These are phyloP conservation scores for Podospora comata DNA, from an alignment of 495 filamentous ascomycete species.

Conservation along the genomic window DNA sequence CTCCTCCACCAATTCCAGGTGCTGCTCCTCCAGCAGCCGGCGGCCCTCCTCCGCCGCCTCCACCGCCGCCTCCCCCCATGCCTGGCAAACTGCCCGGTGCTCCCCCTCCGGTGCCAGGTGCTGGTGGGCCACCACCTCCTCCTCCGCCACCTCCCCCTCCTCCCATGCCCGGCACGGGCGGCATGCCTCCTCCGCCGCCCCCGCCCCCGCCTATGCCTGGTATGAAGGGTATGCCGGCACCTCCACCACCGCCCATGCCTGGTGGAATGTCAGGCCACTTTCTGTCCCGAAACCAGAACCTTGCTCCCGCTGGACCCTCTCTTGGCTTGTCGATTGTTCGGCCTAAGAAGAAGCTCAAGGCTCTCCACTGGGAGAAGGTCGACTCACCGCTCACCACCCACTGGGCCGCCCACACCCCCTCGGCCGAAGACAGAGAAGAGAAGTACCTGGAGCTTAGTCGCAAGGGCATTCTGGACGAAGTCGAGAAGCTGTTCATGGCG, in stretches of 20 bases:
- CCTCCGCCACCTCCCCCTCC: constrained; percentile 44
- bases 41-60: constrained; percentile 11
- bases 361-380: constrained; percentile 98
- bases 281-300: constrained; percentile 45
- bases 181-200: constrained; percentile 24
- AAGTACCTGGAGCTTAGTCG: constrained; percentile 89
- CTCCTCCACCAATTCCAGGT: constrained; percentile 37
- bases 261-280: constrained; percentile 55
- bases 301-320: constrained; percentile 28
- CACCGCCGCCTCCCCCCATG: constrained; percentile 42
- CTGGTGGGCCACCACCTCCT: constrained; percentile 21
- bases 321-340: constrained; percentile 69
- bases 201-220: constrained; percentile 47
- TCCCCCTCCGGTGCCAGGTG: constrained; percentile 47
- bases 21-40: constrained; percentile 5
- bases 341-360: constrained; percentile 99
- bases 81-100: constrained; percentile 39
- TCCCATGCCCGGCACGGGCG: constrained; percentile 45
- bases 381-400: constrained; percentile 91
- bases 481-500: constrained; percentile 94
- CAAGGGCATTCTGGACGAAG: constrained; percentile 94
- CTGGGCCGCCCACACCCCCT: constrained; percentile 85
- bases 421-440: constrained; percentile 79
- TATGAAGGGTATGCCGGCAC: constrained; percentile 38
- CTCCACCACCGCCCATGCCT: constrained; percentile 53